Percentiles rank a stretch among this genome's conserved stretches.
These are phyloP conservation scores for Polymyxa betae DNA, from an alignment of 208 protist species.

Conservation along the genomic window DNA sequence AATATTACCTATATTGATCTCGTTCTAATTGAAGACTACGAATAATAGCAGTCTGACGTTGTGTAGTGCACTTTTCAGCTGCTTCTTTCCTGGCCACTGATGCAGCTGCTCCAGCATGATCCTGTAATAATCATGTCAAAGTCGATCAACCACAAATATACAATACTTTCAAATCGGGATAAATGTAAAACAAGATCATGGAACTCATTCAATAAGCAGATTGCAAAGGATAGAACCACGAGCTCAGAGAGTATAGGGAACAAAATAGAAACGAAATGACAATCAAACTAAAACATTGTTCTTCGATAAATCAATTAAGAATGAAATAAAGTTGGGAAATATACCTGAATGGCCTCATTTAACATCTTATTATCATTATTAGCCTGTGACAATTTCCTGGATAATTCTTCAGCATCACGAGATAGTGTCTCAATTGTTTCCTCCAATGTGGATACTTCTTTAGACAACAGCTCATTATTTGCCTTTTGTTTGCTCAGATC, in stretches of 20 bases:
- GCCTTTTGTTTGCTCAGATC: background rate
- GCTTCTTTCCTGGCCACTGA: background rate
- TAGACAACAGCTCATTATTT: background rate
- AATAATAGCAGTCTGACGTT: background rate
- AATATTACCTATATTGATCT: conserved; percentile 30
- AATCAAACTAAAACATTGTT: no score
- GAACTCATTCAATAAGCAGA: no score
- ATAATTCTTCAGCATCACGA: background rate
- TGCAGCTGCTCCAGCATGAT: background rate
- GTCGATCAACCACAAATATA: background rate
- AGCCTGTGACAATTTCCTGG: background rate
- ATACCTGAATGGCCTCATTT: background rate
- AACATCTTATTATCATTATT: conserved; percentile 25
- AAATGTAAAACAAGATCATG: no score
- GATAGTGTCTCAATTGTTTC: conserved; percentile 33
- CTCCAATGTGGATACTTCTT: background rate
- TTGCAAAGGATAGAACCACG: no score
- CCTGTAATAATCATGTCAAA: background rate
- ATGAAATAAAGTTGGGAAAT: background rate
- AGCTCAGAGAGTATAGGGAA: no score
- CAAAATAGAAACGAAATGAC: no score
- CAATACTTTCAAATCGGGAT: background rate
- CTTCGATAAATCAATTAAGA: no score
- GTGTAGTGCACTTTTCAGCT: background rate
- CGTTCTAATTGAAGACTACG: background rate